Evolutionary conservation across 2,329 filamentous ascomycete genomes (phyloP).

Genomic region (Coniochaeta ligniaria): DNA sequence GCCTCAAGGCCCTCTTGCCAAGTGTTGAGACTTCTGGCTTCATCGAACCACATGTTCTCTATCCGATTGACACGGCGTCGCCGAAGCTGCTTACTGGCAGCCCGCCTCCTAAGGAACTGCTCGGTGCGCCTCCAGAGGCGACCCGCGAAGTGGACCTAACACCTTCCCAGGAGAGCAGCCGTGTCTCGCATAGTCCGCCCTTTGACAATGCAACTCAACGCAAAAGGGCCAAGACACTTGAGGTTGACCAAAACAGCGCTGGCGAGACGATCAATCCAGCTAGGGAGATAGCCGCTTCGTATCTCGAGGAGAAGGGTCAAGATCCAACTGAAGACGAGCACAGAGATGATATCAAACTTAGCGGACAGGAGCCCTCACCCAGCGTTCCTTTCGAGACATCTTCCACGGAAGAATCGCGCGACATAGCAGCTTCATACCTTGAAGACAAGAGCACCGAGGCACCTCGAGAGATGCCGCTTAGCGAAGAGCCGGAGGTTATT

Average conservation of each 20-base stretch:
- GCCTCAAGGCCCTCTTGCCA: constrained; percentile 1
- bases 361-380: neutral
- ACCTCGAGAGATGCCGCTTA: neutral
- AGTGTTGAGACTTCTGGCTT: constrained; percentile 13
- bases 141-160: constrained; percentile 18
- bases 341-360: neutral
- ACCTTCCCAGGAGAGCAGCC: constrained; percentile 19
- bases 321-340: neutral
- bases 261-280: constrained; percentile 16
- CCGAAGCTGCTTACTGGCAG: constrained; percentile 21
- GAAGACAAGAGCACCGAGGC: neutral
- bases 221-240: constrained; percentile 25
- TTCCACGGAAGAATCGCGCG: constrained; percentile 6
- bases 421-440: constrained; percentile 12
- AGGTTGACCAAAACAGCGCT: constrained; percentile 16
- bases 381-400: neutral
- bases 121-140: neutral
- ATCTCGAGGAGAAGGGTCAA: constrained; percentile 1
- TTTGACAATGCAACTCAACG: constrained; percentile 25
- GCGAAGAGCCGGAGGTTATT: neutral
- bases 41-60: constrained; percentile 20
- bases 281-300: constrained; percentile 13
- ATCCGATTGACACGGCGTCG: constrained; percentile 19
- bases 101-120: constrained; percentile 8
- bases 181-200: constrained; percentile 27